These are phyloP conservation scores for Irpex lacteus DNA, from an alignment of 1,284 basidiomycete species.

Conservation along the genomic window DNA sequence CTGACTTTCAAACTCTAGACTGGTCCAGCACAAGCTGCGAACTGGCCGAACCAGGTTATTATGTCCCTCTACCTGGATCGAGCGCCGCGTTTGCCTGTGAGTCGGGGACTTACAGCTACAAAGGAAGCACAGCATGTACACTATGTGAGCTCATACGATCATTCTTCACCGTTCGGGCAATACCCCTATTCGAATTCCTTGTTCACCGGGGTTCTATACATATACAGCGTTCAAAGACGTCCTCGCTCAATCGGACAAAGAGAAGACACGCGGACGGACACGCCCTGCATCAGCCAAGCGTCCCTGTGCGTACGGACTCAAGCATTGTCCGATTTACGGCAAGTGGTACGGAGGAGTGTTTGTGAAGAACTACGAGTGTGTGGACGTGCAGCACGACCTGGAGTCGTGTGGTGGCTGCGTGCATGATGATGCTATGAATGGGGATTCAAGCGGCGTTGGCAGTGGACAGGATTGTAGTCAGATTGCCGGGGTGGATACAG, in stretches of 20 bases:
- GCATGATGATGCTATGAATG: constrained; percentile 19
- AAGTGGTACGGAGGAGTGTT: not conserved
- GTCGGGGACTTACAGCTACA: not conserved
- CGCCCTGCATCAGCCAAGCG: not conserved
- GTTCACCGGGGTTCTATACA: not conserved
- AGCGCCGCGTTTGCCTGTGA: not conserved
- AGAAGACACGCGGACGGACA: not conserved
- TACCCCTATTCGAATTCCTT: not conserved
- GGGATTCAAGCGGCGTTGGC: constrained; percentile 11
- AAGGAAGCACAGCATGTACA: not conserved
- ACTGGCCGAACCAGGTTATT: not conserved
- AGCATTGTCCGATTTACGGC: constrained; percentile 1
- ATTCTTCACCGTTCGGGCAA: not conserved
- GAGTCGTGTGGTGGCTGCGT: constrained; percentile 28
- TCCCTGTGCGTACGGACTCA: not conserved
- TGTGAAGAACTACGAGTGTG: constrained; percentile 18
- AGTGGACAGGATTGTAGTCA: constrained; percentile 25
- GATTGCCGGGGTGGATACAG: constrained; percentile 22
- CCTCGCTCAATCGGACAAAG: not conserved
- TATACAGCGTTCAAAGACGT: not conserved
- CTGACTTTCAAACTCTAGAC: not conserved
- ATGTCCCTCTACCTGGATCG: not conserved
- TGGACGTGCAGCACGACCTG: constrained; percentile 22
- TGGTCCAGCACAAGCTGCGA: not conserved
- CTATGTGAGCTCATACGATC: not conserved